These are phyloP conservation scores for Daedaleopsis nitida DNA, from an alignment of 768 basidiomycete genomes.

Conservation along the genomic window DNA sequence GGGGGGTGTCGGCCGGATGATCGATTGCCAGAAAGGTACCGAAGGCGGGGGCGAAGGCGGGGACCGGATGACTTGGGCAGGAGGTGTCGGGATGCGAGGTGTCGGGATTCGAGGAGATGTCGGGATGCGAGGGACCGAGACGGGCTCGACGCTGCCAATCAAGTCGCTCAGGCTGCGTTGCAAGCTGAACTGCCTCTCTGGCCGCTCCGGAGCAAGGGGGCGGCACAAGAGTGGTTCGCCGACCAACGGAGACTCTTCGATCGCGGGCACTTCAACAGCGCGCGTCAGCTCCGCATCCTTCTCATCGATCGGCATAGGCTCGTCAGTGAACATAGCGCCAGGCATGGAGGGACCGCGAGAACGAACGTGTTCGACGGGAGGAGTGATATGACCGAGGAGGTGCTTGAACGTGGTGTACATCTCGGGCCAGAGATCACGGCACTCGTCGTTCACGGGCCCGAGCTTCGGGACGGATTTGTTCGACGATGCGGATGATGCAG, in stretches of 20 bases:
- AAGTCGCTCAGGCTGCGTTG: conserved; percentile 10
- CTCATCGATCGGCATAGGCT: background rate
- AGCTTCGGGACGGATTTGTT: conserved; percentile 24
- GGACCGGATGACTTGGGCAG: background rate
- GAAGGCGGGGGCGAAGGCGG: background rate
- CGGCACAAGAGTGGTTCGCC: conserved; percentile 28
- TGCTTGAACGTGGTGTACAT: conserved; percentile 28
- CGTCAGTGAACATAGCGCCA: conserved; percentile 21
- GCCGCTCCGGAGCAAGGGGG: conserved; percentile 17
- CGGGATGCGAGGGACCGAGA: background rate
- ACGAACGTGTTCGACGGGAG: background rate
- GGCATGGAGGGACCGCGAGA: conserved; percentile 16
- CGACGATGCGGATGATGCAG: conserved; percentile 10
- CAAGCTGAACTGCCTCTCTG: background rate
- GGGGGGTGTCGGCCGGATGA: conserved; percentile 8
- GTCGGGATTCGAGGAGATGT: too few species aligned
- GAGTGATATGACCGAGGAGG: conserved; percentile 24
- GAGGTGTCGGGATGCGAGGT: background rate
- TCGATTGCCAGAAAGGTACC: conserved; percentile 3
- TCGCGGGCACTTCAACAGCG: background rate
- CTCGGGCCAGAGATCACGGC: conserved; percentile 32
- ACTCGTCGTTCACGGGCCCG: conserved; percentile 26
- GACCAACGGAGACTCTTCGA: conserved; percentile 27
- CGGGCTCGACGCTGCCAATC: conserved; percentile 2
- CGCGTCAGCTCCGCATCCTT: background rate